Evolutionary conservation across 2,329 filamentous ascomycete species (phyloP).

Genomic region (Dothiorella sarmentorum): DNA sequence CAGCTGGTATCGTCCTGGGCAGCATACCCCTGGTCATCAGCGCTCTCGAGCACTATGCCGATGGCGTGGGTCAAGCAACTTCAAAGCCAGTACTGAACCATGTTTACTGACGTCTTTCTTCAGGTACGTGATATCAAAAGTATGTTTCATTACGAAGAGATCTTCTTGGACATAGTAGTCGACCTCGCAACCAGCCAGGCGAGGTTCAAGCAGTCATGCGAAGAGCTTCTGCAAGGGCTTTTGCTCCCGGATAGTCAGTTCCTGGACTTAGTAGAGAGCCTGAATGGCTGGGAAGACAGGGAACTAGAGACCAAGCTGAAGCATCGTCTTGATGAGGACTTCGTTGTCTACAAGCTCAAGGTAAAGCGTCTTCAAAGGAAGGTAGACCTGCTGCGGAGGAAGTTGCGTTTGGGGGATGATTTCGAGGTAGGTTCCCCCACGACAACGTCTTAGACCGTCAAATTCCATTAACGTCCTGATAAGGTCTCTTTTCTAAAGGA

Average conservation of each 20-base stretch:
- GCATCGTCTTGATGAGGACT: too few relatives aligned
- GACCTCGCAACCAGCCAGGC: slow-evolving; percentile 2
- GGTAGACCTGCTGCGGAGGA: too few relatives aligned
- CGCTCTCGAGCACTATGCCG: slow-evolving; percentile 19
- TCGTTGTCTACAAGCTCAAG: too few relatives aligned
- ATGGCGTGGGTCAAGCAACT: slow-evolving; percentile 8
- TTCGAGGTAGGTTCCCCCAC: too few relatives aligned
- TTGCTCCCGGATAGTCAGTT: slow-evolving; percentile 8
- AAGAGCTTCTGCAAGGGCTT: slow-evolving; percentile 15
- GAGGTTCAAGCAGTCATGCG: slow-evolving; percentile 19
- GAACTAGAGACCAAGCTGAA: too few relatives aligned
- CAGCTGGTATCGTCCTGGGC: slow-evolving; percentile 22
- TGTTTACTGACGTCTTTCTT: not conserved
- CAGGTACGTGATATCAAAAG: slow-evolving; percentile 17
- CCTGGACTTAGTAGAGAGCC: not conserved
- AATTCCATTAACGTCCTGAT: too few relatives aligned
- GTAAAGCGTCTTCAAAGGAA: too few relatives aligned
- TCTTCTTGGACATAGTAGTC: slow-evolving; percentile 15
- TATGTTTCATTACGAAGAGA: slow-evolving; percentile 19
- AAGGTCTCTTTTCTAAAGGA: too few relatives aligned
- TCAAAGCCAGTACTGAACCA: rapidly evolving
- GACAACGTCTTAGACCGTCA: too few relatives aligned
- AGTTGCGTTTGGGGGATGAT: too few relatives aligned
- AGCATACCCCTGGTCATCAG: slow-evolving; percentile 21
- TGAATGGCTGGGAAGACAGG: not conserved